Conservation (phyloP, 306 rosid genomes). For the Dryas octopetala region DNA sequence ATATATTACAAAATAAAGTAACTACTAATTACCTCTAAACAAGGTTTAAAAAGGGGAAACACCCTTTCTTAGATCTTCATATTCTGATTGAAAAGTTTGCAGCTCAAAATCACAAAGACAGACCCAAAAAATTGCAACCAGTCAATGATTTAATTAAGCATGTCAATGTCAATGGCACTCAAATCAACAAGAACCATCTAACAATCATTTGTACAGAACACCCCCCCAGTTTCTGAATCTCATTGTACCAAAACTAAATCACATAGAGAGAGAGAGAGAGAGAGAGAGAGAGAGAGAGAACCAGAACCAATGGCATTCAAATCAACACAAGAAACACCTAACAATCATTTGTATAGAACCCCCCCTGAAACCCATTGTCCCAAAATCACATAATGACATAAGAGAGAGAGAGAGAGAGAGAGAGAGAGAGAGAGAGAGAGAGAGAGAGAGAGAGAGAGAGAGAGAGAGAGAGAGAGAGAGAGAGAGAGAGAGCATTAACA, state of each 20-base stretch:
- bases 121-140: conserved; percentile 3
- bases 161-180: conserved; percentile 3
- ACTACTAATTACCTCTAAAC: not conserved
- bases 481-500: not conserved
- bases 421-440: not conserved
- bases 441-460: not conserved
- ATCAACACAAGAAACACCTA: not conserved
- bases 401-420: not conserved
- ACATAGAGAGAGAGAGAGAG: no score
- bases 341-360: conserved; percentile 2
- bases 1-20: no score
- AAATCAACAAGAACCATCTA: conserved; percentile 3
- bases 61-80: not conserved
- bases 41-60: not conserved
- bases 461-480: not conserved
- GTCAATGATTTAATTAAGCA: no score
- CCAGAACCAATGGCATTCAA: not conserved
- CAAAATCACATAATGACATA: not conserved
- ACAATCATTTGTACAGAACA: conserved; percentile 3
- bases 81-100: not conserved
- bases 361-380: not conserved
- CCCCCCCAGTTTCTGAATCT: conserved; percentile 10
- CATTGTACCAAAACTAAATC: not conserved
- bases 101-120: not conserved
- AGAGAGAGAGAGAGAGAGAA: no score